Conservation (phyloP, 306 rosid genomes). For the Lathyrus sativus region DNA sequence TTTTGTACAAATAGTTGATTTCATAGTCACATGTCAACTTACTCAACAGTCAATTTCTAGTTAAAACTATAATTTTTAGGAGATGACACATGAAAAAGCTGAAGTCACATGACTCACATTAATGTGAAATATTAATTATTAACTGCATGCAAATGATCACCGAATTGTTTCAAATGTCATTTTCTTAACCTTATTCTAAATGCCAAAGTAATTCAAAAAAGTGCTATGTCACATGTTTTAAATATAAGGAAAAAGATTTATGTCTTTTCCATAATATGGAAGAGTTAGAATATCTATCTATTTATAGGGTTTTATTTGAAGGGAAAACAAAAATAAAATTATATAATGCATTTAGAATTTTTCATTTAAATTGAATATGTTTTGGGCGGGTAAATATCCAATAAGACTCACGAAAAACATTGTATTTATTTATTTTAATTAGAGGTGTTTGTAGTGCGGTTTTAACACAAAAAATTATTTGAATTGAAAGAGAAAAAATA, state of each 20-base stretch:
- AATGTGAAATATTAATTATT: no score
- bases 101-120: conserved; percentile 6
- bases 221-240: background rate
- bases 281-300: no score
- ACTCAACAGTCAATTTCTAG: conserved; percentile 26
- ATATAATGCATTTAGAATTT: no score
- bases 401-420: no score
- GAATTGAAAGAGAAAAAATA: no score
- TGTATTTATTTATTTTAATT: no score
- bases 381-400: no score
- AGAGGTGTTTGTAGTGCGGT: no score
- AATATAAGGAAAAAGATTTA: background rate
- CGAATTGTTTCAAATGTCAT: conserved; percentile 24
- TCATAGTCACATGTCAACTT: background rate
- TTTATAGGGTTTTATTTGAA: no score
- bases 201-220: background rate
- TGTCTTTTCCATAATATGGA: background rate
- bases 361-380: no score
- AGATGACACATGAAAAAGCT: conserved; percentile 15
- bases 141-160: conserved; percentile 10
- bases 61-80: background rate
- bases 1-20: background rate
- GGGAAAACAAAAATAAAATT: no score
- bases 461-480: no score
- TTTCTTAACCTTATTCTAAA: conserved; percentile 23